These are phyloP conservation scores for Candida boleticola DNA, from an alignment of 805 yeast genomes.

Conservation along the genomic window DNA sequence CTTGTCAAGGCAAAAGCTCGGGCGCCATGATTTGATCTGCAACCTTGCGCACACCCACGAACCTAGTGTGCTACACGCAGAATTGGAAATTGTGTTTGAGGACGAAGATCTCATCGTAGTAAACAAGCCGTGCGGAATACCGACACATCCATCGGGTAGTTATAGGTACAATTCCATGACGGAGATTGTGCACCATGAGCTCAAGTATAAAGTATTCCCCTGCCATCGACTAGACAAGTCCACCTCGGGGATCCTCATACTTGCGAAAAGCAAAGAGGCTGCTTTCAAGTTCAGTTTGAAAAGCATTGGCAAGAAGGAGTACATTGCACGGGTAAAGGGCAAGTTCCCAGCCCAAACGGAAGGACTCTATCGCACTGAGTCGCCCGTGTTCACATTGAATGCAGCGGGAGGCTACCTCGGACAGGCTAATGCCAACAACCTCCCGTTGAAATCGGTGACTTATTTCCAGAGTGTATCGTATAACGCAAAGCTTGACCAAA, in stretches of 20 bases:
- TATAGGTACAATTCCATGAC: conserved; percentile 43
- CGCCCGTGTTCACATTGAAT: conserved; percentile 41
- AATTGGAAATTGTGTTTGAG: conserved; percentile 29
- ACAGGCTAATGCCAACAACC: conserved; percentile 23
- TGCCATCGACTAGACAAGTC: conserved; percentile 51
- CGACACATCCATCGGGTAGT: conserved; percentile 52
- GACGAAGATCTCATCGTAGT: conserved; percentile 41
- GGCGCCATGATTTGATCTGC: conserved; percentile 27
- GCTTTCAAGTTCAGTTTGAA: conserved; percentile 28
- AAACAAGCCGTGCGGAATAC: conserved; percentile 52
- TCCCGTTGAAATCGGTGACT: conserved; percentile 33
- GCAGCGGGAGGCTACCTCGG: conserved; percentile 31
- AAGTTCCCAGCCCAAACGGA: background rate
- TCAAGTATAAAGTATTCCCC: conserved; percentile 33
- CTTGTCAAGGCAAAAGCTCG: conserved; percentile 11
- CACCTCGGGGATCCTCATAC: conserved; percentile 49
- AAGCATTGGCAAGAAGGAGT: conserved; percentile 34
- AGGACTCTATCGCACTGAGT: conserved; percentile 21
- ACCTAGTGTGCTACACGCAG: conserved; percentile 28
- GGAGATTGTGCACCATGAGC: conserved; percentile 38
- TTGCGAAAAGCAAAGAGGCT: conserved; percentile 36
- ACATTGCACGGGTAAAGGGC: conserved; percentile 44
- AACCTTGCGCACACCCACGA: conserved; percentile 45
- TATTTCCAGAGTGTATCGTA: conserved; percentile 30
- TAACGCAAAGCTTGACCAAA: conserved; percentile 25